A percentile compares a stretch with the other conserved stretches of the same genome.
Conservation (phyloP, 2,329 filamentous ascomycete species). For the Whalleya microplaca region DNA sequence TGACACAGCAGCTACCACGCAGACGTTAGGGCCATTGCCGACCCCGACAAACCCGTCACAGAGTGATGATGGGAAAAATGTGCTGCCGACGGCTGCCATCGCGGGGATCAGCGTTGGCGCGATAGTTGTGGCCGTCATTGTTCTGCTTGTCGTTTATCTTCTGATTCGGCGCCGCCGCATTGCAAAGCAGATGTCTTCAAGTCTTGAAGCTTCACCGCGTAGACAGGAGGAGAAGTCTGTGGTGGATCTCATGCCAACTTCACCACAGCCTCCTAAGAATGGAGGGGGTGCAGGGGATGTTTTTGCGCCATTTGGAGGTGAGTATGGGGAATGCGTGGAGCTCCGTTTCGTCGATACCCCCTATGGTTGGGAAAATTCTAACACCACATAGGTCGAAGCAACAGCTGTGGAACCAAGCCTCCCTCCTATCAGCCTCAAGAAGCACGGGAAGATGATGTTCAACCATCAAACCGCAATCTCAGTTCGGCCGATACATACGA, state of each 20-base stretch:
- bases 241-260: not conserved
- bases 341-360: not conserved
- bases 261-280: not conserved
- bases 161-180: slow-evolving; percentile 30
- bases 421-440: not conserved
- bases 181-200: slow-evolving; percentile 26
- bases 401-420: not conserved
- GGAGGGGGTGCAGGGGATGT: slow-evolving; percentile 42
- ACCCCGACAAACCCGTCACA: slow-evolving; percentile 1
- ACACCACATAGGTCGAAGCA: slow-evolving; percentile 7
- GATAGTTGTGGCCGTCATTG: slow-evolving; percentile 14
- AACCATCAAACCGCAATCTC: not conserved
- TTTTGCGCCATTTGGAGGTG: slow-evolving; percentile 52
- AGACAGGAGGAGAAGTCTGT: slow-evolving; percentile 14
- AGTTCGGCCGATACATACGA: slow-evolving; percentile 8
- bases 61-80: not conserved
- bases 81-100: slow-evolving; percentile 17
- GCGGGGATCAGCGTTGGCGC: slow-evolving; percentile 26
- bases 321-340: slow-evolving; percentile 9
- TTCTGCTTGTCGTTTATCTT: slow-evolving; percentile 25
- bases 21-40: not conserved
- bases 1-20: not conserved
- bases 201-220: slow-evolving; percentile 4
- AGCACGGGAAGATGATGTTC: not conserved
- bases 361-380: not conserved